Evolutionary conservation across 176 grass and related monocot species (phyloP), one percentile per base, ranked within the genome.

Genomic region (Carex kokanica): DNA sequence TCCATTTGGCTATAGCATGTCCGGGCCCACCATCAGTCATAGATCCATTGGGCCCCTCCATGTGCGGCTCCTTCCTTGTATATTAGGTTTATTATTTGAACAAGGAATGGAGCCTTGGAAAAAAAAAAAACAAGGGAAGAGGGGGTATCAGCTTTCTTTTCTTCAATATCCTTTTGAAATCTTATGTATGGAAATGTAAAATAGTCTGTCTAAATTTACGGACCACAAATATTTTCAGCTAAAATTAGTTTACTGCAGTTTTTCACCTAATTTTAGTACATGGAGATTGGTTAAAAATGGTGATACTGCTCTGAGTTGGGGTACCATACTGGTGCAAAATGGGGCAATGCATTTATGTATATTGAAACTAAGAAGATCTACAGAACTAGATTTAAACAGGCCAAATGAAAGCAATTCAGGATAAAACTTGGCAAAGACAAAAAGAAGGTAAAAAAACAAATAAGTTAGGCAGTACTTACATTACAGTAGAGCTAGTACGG

Each of bases 1-100:
- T 84, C 88, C 91, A 94, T 88, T 94, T 92, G 81, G 88, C 86
- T 55, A 88, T 86, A 17, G 91, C 84, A 0, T 81, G 66, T 2
- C 56, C 62, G 0, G 73, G 86, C 25, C 84, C 83, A 6, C 74
- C 25, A 23, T 70, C 87, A 61, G 20, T 64, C 20, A 3, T 64
- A 31, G 11, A 85, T 60, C 41, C 84, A 23, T 74, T 78, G 63
- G 64, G 18, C 47, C 69, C 85, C 74, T 91, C 91, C 91, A 93
- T 94, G 47, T 7, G 16, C 2, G 3, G 45, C 71, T 75, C 45
- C 71, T 75, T 74, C 71, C 45, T 53, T n/a, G n/a, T 53, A 75
- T 75, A 54, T 75, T 25, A 75, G 67, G 11, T 75, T 75, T 14
- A 18, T 69, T 75, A 16, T 75, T 16, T 53, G 47, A 53, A 25